Evolutionary conservation across 257 asterid genomes (phyloP), one percentile per base, ranked within the genome.

Genomic region (Solanum paucissectum): DNA sequence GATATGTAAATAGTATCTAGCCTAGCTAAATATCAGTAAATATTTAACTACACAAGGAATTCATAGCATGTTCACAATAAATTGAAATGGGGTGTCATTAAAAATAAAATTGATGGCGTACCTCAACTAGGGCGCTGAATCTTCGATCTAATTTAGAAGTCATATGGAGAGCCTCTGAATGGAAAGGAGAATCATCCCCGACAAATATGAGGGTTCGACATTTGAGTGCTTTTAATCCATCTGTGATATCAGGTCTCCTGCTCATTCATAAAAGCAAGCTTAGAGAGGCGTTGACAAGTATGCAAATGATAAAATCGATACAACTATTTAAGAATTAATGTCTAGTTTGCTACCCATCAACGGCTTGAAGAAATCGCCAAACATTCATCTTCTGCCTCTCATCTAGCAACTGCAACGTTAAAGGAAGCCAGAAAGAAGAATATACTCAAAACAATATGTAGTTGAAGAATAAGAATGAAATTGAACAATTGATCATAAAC

Each of bases 51-150:
- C 66, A 79, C 64, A 79, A 79, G 25, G 40, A 27, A 79, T 42
- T 42, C n/a, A 77, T 25, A 77, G 60, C 85, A 44, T 20, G n/a
- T 44, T 10, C 38, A 27, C 68, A 46, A 27, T 27, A 81, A 40
- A 46, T 18, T 44, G 66, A 79, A 29, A 46, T 81, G 84, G 64
- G 25, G 49, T 6, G 25, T 36, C 87, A 33, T 8, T 32, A 49
- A 12, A 71, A 9, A 36, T 71, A 21, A 69, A 84, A 85, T 44
- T 66, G 71, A 34, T 81, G 83, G 21, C 90, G 23, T 93, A 96
- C 99, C 99, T 96, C 99, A 83, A 96, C 98, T 88, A 96, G 93
- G 84, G 99, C 99, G 86, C 96, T 92, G 89, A 87, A 93, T 95
- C 98, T 94, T 91, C 89, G 90, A 89, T 96, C 98, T 87, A 96